Evolutionary conservation across 768 basidiomycete genomes (phyloP), one percentile per base, ranked within the genome.

Genomic region (Auricularia sp.): DNA sequence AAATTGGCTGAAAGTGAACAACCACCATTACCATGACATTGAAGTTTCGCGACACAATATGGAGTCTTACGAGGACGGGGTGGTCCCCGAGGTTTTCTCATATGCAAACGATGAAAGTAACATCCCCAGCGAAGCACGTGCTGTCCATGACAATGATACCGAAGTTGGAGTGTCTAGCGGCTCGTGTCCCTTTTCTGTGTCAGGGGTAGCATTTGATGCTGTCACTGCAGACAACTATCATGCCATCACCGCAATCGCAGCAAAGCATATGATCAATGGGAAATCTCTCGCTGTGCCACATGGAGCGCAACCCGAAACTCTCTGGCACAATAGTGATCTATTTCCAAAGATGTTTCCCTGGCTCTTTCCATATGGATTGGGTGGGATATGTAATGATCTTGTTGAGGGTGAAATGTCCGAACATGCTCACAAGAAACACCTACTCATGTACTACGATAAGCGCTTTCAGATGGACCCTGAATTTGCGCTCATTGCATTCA

Each of bases 261-360:
- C 75, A 0, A 43, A 68, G 29, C 72, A 77, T 62, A 67, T 77
- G 21, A 67, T 72, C n/a, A 44, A 61, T 16, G 67, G 65, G 2
- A 71, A 68, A n/a, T 63, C 73, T 0, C 66, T 80, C 1, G 73
- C 65, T 0, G 67, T 77, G 4, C 76, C 75, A 1, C 75, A 74
- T 62, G 63, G 66, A 6, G 42, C 43, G 3, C 42, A 66, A 3
- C 69, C 72, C 18, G 68, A 76, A 47, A 72, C 72, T 8, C 72
- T 76, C 14, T 78, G 71, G 39, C 63, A 75, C 16, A 77, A 79
- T 66, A 72, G 73, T 3, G 63, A 68, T 3, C 62, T 76, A 1
- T 78, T 75, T 67, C 76, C 78, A 1, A 66, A 70, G 14, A 76
- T 75, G 74, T 77, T 76, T 68, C 77, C 77, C 0, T 79, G 78